Evolutionary conservation across 2,329 filamentous ascomycete species (phyloP), one percentile per base, ranked within the genome.

Genomic region (Fusarium anthophilum): DNA sequence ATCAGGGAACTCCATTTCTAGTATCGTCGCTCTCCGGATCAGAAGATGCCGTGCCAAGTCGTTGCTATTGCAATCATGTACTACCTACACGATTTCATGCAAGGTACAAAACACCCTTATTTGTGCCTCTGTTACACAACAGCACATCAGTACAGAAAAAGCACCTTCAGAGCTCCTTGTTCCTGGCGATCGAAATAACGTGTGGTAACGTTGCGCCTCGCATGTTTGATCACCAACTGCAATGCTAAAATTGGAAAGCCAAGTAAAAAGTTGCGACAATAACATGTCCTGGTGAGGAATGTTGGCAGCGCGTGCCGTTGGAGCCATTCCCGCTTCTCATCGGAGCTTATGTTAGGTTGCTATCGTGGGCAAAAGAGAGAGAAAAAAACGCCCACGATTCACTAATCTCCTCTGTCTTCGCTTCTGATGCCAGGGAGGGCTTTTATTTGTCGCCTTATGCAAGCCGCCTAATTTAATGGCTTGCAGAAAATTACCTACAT

Each of bases 171-270:
- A 45, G 24, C 44, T 47, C 8, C 24, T 43, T 43, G 71, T 68
- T n/a, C 71, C 71, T 74, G 71, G 38, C 58, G 67, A 74, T 74
- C 67, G 38, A 17, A 50, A 20, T 54, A 26, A 61, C 26, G 63
- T 45, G 50, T 56, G 63, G 43, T 28, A 26, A 43, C 43, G 26
- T 26, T 39, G 28, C 41, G 41, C 45, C 57, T 64, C 48, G 53
- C 28, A 48, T 48, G 56, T 48, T 57, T 39, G 35, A 56, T 37
- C 30, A 32, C 28, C 48, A 35, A 38, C 39, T 61, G 30, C 22
- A 41, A 55, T 45, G 12, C 58, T 41, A 43, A 55, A 39, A 43
- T 41, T 53, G 35, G 17, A 26, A 56, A 63, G n/a, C 26, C 44
- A n/a, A 60, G 45, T 22, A 13, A 12, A 18, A 18, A 12, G 50